Base-by-base conservation (phyloP, 2,329 filamentous ascomycete species). In the Zopfia rhizophila region DNA sequence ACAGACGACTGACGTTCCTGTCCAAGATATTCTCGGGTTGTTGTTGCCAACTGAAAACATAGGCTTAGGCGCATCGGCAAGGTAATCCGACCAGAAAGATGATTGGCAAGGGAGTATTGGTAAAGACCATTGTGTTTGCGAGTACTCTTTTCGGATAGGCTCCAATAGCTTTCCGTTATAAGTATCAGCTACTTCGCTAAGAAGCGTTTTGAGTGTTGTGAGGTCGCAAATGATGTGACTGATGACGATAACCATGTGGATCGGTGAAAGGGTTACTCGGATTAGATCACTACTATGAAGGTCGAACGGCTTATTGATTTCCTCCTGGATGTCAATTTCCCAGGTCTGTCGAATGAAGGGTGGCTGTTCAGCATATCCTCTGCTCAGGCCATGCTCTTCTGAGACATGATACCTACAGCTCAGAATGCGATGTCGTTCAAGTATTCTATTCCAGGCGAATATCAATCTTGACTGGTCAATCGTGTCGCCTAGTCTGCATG, bases 181-280 rank as follows among this genome's bases (percentile, higher is more conserved):
- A 3, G 51, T 7, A 3, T 31, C 27, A 1, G 41, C 36, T 7
- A 65, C 58, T 30, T 72, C 66, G 6, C 44, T 28, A 6, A 71
- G 48, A 2, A 72, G 31, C 10, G 59, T 42, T 6, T 51, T 24
- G 1, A 72, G 44, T 3, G 70, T 51, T 4, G 67, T 70, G 4
- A 63, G 53, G 45, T 73, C 70, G 38, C 58, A 60, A 7, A 73
- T 58, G 33, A 73, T 70, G 40, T 73, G 70, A 21, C 58, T 63
- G 30, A 58, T 38, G 2, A 60, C 41, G 13, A 65, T 48, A 4
- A 69, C 23, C 3, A 73, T 35, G 1, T 43, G 31, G 6, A 52
- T 35, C 13, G 28, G 19, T 1, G 63, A 56, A 7, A 70, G 42
- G 11, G 60, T 18, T 6, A 69, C 61, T 12, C 65, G 59, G 29